Evolutionary conservation across 2,329 filamentous ascomycete species (phyloP).

Genomic region (Colletotrichum tropicicola): DNA sequence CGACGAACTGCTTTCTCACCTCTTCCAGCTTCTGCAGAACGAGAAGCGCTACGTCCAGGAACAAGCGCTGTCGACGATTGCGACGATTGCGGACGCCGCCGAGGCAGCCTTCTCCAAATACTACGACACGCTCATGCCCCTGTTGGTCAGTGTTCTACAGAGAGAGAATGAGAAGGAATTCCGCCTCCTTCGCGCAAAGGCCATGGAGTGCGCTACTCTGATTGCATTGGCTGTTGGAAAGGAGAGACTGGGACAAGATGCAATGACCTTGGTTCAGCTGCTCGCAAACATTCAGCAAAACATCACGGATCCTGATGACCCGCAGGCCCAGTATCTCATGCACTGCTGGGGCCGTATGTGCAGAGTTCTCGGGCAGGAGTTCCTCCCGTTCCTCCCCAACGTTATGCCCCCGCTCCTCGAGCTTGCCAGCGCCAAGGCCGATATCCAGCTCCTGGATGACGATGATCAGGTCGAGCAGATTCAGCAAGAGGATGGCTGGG

Average conservation of each 20-base stretch:
- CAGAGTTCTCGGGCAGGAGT: constrained; percentile 88
- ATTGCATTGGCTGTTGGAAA: constrained; percentile 96
- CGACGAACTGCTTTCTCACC: constrained; percentile 83
- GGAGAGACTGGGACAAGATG: constrained; percentile 88
- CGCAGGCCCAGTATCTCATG: constrained; percentile 95
- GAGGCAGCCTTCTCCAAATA: constrained; percentile 95
- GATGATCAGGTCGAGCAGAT: constrained; percentile 93
- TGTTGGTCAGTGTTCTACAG: constrained; percentile 88
- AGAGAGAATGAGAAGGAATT: constrained; percentile 95
- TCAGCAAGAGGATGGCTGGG: constrained; percentile 96
- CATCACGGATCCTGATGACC: constrained; percentile 91
- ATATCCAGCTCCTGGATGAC: constrained; percentile 95
- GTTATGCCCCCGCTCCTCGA: constrained; percentile 96
- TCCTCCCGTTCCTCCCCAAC: constrained; percentile 88
- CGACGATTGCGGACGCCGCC: constrained; percentile 97
- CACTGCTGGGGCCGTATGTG: constrained; percentile 99
- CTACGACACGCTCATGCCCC: constrained; percentile 94
- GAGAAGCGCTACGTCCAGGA: constrained; percentile 97
- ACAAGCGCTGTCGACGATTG: constrained; percentile 96
- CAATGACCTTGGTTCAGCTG: constrained; percentile 85
- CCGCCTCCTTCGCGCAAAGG: constrained; percentile 90
- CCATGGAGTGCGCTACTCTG: constrained; percentile 98
- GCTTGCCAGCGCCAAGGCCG: constrained; percentile 92
- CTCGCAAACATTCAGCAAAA: constrained; percentile 86
- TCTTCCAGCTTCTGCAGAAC: constrained; percentile 89